Evolutionary conservation across 2,329 filamentous ascomycete species (phyloP).

Genomic region (Botrytis tulipae): DNA sequence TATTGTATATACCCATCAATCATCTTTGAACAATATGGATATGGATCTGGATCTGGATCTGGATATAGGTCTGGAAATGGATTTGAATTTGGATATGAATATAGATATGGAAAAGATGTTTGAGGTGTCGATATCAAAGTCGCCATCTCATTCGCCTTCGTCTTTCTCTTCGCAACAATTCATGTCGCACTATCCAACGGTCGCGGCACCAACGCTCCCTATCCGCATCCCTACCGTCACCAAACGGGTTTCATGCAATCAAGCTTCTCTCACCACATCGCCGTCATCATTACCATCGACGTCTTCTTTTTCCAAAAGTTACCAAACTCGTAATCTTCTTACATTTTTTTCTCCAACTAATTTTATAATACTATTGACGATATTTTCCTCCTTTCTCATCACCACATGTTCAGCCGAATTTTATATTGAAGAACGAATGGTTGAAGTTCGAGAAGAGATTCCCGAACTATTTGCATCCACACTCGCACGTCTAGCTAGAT

Average conservation of each 20-base stretch:
- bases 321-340: constrained; percentile 14
- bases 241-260: not conserved
- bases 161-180: constrained; percentile 1
- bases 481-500: constrained; percentile 32
- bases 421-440: constrained; percentile 33
- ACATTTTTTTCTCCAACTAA: constrained; percentile 22
- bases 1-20: not conserved
- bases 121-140: not conserved
- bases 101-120: not conserved
- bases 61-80: too few species aligned
- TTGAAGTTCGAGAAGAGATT: constrained; percentile 28
- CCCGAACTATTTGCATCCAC: constrained; percentile 30
- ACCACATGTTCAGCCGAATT: constrained; percentile 27
- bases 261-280: constrained; percentile 1
- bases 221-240: not conserved
- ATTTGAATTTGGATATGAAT: not conserved
- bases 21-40: not conserved
- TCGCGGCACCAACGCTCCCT: not conserved
- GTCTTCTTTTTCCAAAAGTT: not conserved
- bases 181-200: constrained; percentile 13
- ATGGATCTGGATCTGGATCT: too few species aligned
- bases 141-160: not conserved
- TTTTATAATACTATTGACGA: constrained; percentile 29
- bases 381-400: constrained; percentile 30
- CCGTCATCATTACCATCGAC: not conserved